Evolutionary conservation across 2,329 filamentous ascomycete species (phyloP).

Genomic region (Mycocentrospora acerina): DNA sequence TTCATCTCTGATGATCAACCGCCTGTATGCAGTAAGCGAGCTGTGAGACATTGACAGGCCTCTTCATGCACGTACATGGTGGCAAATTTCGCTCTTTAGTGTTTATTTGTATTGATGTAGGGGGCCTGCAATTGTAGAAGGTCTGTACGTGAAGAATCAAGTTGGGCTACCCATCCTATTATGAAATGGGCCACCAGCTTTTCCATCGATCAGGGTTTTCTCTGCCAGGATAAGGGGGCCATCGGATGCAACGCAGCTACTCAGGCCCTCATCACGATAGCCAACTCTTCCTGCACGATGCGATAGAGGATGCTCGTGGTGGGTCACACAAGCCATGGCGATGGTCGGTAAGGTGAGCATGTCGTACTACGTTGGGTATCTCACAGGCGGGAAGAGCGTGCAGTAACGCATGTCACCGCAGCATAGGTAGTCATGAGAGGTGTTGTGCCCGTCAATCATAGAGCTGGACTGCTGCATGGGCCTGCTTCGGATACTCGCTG

Average conservation of each 20-base stretch:
- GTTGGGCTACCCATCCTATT: too few species aligned
- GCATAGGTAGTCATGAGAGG: constrained; percentile 18
- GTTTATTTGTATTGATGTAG: not conserved
- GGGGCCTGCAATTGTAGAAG: not conserved
- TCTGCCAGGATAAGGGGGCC: constrained; percentile 24
- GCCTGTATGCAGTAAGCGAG: constrained; percentile 56
- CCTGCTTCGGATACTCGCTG: constrained; percentile 7
- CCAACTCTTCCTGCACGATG: constrained; percentile 6
- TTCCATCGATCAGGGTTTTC: constrained; percentile 20
- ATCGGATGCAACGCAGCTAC: constrained; percentile 11
- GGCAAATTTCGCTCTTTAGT: constrained; percentile 5
- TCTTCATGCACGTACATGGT: constrained; percentile 38
- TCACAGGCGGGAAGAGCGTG: constrained; percentile 11
- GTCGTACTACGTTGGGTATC: constrained; percentile 35
- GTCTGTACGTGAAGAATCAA: too few species aligned
- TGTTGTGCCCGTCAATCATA: constrained; percentile 1
- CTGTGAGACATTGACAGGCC: constrained; percentile 13
- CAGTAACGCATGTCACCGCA: constrained; percentile 27
- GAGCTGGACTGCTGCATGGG: constrained; percentile 4
- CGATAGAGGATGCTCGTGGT: constrained; percentile 15
- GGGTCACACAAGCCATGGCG: constrained; percentile 21
- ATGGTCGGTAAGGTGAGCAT: constrained; percentile 31
- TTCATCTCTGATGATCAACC: constrained; percentile 79
- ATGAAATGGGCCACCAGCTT: constrained; percentile 10
- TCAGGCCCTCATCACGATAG: constrained; percentile 5